Conservation (phyloP, 2,329 filamentous ascomycete genomes). For the Orbilia brochopaga region DNA sequence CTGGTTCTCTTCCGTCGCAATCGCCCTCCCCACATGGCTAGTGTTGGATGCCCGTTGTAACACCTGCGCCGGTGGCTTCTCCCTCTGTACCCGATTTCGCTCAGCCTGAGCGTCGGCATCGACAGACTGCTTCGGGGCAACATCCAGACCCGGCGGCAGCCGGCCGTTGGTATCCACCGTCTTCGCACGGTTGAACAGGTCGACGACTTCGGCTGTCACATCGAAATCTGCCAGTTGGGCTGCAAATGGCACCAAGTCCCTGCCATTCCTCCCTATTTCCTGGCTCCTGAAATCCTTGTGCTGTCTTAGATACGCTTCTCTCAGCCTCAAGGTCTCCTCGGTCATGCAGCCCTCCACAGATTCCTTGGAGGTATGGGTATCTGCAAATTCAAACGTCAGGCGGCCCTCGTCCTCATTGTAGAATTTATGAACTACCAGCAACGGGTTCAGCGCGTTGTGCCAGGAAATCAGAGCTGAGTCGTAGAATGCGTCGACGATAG, state of each 20-base stretch:
- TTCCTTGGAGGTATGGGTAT: conserved; percentile 22
- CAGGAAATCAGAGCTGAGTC: conserved; percentile 76
- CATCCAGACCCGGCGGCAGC: neutral
- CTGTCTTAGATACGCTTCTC: conserved; percentile 15
- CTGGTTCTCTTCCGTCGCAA: conserved; percentile 44
- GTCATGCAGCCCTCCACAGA: conserved; percentile 6
- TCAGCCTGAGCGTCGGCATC: neutral
- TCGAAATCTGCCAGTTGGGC: conserved; percentile 14
- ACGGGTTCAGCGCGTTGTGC: conserved; percentile 68
- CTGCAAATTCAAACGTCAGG: conserved; percentile 30
- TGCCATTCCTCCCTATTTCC: conserved; percentile 30
- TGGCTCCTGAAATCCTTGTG: conserved; percentile 8
- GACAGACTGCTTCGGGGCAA: neutral
- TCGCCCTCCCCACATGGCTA: conserved; percentile 27
- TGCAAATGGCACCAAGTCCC: conserved; percentile 30
- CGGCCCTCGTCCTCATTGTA: conserved; percentile 24
- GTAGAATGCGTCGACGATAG: conserved; percentile 76
- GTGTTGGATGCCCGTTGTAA: conserved; percentile 13
- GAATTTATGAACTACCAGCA: conserved; percentile 64
- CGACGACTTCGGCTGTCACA: neutral
- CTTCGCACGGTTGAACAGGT: neutral
- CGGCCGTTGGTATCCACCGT: neutral
- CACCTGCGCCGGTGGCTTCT: neutral
- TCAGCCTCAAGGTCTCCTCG: conserved; percentile 8
- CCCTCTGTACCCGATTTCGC: neutral